These are phyloP conservation scores for Colletotrichum sansevieriae DNA, from an alignment of 2,329 filamentous ascomycete genomes.

Conservation along the genomic window DNA sequence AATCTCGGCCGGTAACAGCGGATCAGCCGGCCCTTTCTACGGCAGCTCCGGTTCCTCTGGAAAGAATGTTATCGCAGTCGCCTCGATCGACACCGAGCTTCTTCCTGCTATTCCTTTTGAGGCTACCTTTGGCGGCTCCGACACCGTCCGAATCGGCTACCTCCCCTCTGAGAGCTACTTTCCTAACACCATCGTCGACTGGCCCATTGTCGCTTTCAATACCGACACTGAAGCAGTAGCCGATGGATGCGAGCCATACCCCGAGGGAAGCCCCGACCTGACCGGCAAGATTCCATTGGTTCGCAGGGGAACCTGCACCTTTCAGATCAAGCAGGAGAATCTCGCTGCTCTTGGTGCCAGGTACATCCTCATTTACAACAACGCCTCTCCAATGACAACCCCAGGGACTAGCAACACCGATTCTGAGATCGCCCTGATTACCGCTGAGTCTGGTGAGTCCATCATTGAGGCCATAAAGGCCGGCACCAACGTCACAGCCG, in stretches of 20 bases:
- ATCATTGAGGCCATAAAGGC: slow-evolving; percentile 47
- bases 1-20: slow-evolving; percentile 66
- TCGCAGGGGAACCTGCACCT: slow-evolving; percentile 52
- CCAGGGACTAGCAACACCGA: slow-evolving; percentile 36
- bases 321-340: slow-evolving; percentile 47
- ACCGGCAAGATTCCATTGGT: slow-evolving; percentile 53
- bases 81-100: slow-evolving; percentile 54
- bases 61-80: slow-evolving; percentile 57
- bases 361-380: slow-evolving; percentile 50
- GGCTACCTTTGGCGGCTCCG: slow-evolving; percentile 47
- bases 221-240: slow-evolving; percentile 45
- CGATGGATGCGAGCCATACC: slow-evolving; percentile 47
- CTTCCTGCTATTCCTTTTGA: slow-evolving; percentile 48
- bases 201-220: slow-evolving; percentile 47
- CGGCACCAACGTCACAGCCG: slow-evolving; percentile 47
- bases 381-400: slow-evolving; percentile 42
- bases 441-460: slow-evolving; percentile 43
- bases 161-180: slow-evolving; percentile 52
- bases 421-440: slow-evolving; percentile 44
- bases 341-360: slow-evolving; percentile 46
- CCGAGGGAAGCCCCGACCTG: slow-evolving; percentile 43
- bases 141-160: slow-evolving; percentile 49
- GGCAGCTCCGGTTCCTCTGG: slow-evolving; percentile 57
- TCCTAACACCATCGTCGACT: slow-evolving; percentile 51
- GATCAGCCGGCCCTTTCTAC: slow-evolving; percentile 62